Conservation (phyloP, 331 rosid genomes). For the Malus hybrid region DNA sequence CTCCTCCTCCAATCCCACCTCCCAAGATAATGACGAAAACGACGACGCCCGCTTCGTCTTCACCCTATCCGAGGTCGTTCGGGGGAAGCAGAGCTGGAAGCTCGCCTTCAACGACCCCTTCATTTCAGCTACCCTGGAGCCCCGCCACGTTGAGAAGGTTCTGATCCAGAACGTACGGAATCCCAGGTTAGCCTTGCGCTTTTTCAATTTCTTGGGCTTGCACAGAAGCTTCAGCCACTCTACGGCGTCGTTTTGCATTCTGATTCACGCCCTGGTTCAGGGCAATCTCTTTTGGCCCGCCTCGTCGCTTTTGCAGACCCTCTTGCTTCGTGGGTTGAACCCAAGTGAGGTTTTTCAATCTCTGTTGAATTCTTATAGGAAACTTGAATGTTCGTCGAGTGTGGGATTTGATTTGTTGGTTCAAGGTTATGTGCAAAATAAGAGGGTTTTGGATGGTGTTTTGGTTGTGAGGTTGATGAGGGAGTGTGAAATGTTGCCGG, state of each 20-base stretch:
- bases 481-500: conserved; percentile 48
- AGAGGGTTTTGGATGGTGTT: conserved; percentile 47
- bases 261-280: conserved; percentile 64
- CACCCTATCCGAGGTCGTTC: conserved; percentile 44
- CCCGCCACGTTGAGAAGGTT: conserved; percentile 63
- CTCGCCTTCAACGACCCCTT: conserved; percentile 46
- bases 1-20: conserved; percentile 4
- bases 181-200: conserved; percentile 72
- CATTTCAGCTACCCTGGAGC: conserved; percentile 41
- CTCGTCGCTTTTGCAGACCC: conserved; percentile 71
- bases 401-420: conserved; percentile 75
- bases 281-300: conserved; percentile 67
- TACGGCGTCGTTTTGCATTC: conserved; percentile 56
- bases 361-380: conserved; percentile 32
- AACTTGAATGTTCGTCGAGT: conserved; percentile 35
- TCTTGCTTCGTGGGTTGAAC: conserved; percentile 50
- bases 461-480: conserved; percentile 52
- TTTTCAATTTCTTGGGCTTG: conserved; percentile 85
- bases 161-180: conserved; percentile 47
- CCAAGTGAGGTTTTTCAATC: conserved; percentile 40
- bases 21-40: conserved; percentile 28
- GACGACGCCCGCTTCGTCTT: conserved; percentile 51
- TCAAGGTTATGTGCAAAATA: conserved; percentile 47
- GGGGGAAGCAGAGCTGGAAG: conserved; percentile 75
- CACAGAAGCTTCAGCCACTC: conserved; percentile 69